Evolutionary conservation across 192 early-diverging fungal species (phyloP), one percentile per base, ranked within the genome.

Genomic region (Umbelopsis sp.): DNA sequence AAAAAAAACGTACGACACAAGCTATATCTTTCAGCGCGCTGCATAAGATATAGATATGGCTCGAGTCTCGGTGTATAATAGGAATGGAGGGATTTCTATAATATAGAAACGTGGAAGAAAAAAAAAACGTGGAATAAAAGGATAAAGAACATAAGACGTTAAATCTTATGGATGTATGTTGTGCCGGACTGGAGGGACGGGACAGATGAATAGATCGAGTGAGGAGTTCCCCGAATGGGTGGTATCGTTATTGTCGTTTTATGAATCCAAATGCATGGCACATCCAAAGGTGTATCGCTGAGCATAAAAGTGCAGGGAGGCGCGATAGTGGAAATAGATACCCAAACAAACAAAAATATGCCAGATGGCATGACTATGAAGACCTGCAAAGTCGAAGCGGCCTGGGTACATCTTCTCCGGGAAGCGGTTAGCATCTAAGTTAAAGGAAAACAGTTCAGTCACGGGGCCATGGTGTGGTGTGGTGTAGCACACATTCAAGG

Each of bases 341-440:
- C 88, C 88, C 3, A 84, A 77, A 25, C 86, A 85, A 21, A 90
- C 88, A 74, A 80, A 84, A 20, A 87, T 76, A 67, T 90, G 88
- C 88, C 88, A 90, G 47, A 87, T 69, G 31, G 86, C 84, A 76
- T 90, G 88, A 52, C 84, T 86, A 47, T 85, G 83, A 69, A 81
- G 59, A 41, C 88, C 88, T 68, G 79, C 77, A 38, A 73, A 71
- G 69, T 90, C 88, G 81, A 88, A 88, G 49, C 76, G 47, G 10
- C 88, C 88, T 4, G 88, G 88, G 43, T 77, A 88, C 62, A 82
- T 81, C 59, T 84, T 84, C 73, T 90, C 88, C 26, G 88, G 88
- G 56, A 84, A 88, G 10, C 87, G 83, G 65, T 86, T 83, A 49
- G 84, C 88, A 71, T 90, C 79, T 80, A 43, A 22, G 41, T 50